phyloP scores from a whole-genome alignment of 148 eudicot species.

The Spergularia marina region DNA sequence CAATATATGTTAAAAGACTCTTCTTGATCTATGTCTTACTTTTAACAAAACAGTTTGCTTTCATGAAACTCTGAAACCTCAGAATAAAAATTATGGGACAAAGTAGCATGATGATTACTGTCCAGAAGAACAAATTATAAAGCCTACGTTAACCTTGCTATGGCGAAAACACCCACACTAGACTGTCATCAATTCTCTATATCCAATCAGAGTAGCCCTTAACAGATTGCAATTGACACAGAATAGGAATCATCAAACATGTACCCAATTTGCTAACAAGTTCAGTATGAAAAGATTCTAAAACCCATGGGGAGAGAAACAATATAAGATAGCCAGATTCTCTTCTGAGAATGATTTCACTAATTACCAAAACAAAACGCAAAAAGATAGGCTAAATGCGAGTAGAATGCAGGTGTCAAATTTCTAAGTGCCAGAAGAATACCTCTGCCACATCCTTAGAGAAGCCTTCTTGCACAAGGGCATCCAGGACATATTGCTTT shows the following conservation, averaged over 20 bases:
- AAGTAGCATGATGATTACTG: background rate
- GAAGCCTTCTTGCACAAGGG: constrained; percentile 68
- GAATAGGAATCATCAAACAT: background rate
- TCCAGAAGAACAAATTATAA: background rate
- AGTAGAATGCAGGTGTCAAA: background rate
- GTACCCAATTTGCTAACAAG: background rate
- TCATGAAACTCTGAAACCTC: no score
- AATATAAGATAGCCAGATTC: background rate
- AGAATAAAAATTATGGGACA: background rate
- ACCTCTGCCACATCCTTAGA: constrained; percentile 92
- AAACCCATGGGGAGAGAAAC: background rate
- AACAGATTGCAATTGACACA: background rate
- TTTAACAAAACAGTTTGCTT: no score
- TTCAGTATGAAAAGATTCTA: background rate
- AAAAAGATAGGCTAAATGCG: background rate
- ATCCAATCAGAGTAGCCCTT: background rate
- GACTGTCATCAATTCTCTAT: background rate
- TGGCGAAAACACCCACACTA: background rate
- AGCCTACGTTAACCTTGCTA: background rate
- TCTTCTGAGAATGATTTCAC: background rate
- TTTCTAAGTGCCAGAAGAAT: background rate
- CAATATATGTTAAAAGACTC: no score
- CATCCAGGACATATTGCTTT: constrained; percentile 60
- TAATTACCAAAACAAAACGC: constrained; percentile 5
- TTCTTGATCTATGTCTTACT: no score